Conservation (phyloP, 345 rosid species). For the Euphorbia lathyris region DNA sequence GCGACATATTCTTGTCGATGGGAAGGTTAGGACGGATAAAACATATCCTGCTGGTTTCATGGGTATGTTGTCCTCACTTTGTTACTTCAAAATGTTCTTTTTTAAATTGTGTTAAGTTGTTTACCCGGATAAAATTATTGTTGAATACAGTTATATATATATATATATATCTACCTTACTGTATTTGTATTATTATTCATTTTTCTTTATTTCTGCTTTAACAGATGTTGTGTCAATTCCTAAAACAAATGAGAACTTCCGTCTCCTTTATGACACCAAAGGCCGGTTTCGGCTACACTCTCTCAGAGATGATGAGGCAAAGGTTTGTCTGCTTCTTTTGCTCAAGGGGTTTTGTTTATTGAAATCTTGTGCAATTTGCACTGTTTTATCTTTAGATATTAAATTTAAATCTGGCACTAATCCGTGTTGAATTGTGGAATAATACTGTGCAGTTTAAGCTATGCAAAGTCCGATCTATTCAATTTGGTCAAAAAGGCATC, state of each 20-base stretch:
- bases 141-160: neutral
- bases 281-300: slow-evolving; percentile 9
- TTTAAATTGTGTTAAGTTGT: neutral
- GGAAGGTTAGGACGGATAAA: slow-evolving; percentile 7
- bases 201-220: neutral
- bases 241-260: slow-evolving; percentile 8
- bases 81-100: too few species aligned
- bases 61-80: neutral
- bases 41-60: slow-evolving; percentile 11
- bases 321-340: slow-evolving; percentile 3
- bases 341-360: neutral
- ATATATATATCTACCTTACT: too few species aligned
- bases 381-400: neutral
- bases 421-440: neutral
- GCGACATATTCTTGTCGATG: slow-evolving; percentile 3
- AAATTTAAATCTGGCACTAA: neutral
- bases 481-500: slow-evolving; percentile 11
- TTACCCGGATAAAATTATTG: neutral
- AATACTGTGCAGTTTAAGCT: slow-evolving; percentile 6
- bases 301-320: slow-evolving; percentile 9
- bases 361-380: neutral
- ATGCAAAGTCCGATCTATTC: slow-evolving; percentile 1
- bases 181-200: too few species aligned
- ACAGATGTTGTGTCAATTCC: slow-evolving; percentile 9
- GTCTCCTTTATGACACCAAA: slow-evolving; percentile 9